phyloP scores from a whole-genome alignment of 441 rosid species.

The Raphanus hybrid region DNA sequence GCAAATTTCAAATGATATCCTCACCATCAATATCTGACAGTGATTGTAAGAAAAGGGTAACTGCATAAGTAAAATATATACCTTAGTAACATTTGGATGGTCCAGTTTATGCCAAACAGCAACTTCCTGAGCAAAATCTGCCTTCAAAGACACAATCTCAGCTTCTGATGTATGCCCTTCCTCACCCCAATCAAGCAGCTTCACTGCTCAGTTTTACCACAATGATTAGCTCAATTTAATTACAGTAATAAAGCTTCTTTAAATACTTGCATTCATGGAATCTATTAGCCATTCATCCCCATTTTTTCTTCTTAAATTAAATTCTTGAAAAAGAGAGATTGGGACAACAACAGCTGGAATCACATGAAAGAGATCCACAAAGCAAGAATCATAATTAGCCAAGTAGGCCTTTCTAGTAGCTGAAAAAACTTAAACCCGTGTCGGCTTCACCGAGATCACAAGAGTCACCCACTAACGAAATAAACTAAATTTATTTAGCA shows the following conservation, averaged over 20 bases:
- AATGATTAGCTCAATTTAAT: slow-evolving; percentile 22
- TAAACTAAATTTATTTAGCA: slow-evolving; percentile 22
- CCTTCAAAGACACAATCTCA: slow-evolving; percentile 74
- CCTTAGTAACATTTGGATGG: slow-evolving; percentile 98
- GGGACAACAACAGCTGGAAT: slow-evolving; percentile 51
- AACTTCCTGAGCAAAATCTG: slow-evolving; percentile 91
- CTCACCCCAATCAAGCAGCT: slow-evolving; percentile 99
- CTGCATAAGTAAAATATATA: slow-evolving; percentile 31
- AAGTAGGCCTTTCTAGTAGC: slow-evolving; percentile 42
- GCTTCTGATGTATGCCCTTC: slow-evolving; percentile 95
- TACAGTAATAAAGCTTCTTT: slow-evolving; percentile 10
- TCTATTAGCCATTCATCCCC: not conserved
- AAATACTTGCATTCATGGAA: slow-evolving; percentile 27
- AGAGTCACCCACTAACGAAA: slow-evolving; percentile 45
- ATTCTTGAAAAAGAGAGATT: not conserved
- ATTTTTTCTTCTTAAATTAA: not conserved
- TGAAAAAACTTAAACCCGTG: slow-evolving; percentile 50
- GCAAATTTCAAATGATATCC: slow-evolving; percentile 25
- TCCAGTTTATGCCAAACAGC: slow-evolving; percentile 96
- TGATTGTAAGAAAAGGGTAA: not conserved
- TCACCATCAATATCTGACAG: slow-evolving; percentile 1
- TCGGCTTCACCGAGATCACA: slow-evolving; percentile 57
- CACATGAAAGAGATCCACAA: slow-evolving; percentile 59
- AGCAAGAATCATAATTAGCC: slow-evolving; percentile 46
- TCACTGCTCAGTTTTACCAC: slow-evolving; percentile 55